Evolutionary conservation across 75 land plant species (phyloP).

Genomic region (Larix kaempferi): DNA sequence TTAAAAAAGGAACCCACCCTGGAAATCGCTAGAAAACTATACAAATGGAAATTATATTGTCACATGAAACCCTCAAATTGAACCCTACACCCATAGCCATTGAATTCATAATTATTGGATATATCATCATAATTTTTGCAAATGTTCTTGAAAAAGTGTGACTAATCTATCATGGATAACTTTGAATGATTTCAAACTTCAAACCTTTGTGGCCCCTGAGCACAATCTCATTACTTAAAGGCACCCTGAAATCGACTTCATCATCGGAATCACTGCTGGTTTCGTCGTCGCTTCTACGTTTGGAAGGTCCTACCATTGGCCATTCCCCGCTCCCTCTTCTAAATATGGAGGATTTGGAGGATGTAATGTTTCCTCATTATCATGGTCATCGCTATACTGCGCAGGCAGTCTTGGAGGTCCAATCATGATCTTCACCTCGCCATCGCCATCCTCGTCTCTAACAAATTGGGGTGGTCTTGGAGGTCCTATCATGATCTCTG

Average conservation of each 20-base stretch:
- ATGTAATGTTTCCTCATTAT: slow-evolving; percentile 21
- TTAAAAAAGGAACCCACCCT: too few species aligned
- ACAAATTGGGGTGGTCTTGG: slow-evolving; percentile 22
- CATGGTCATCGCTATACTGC: not conserved
- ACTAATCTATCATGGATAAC: too few species aligned
- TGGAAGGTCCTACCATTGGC: slow-evolving; percentile 28
- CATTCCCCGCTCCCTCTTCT: slow-evolving; percentile 16
- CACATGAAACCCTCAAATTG: too few species aligned
- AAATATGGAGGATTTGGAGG: slow-evolving; percentile 23
- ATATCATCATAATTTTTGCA: too few species aligned
- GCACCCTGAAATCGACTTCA: slow-evolving; percentile 47
- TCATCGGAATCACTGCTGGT: slow-evolving; percentile 24
- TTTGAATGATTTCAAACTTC: not conserved
- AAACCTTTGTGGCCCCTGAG: slow-evolving; percentile 97
- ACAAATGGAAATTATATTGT: too few species aligned
- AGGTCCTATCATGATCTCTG: slow-evolving; percentile 24
- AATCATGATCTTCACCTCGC: slow-evolving; percentile 17
- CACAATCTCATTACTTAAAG: slow-evolving; percentile 88
- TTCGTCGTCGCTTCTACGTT: not conserved
- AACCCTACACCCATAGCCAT: too few species aligned
- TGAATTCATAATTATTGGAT: too few species aligned
- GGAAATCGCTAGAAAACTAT: too few species aligned
- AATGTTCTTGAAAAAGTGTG: too few species aligned
- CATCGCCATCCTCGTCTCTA: slow-evolving; percentile 7
- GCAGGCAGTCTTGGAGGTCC: slow-evolving; percentile 31